Conservation (phyloP, 2,329 filamentous ascomycete species). For the Fusarium staphyleae region DNA sequence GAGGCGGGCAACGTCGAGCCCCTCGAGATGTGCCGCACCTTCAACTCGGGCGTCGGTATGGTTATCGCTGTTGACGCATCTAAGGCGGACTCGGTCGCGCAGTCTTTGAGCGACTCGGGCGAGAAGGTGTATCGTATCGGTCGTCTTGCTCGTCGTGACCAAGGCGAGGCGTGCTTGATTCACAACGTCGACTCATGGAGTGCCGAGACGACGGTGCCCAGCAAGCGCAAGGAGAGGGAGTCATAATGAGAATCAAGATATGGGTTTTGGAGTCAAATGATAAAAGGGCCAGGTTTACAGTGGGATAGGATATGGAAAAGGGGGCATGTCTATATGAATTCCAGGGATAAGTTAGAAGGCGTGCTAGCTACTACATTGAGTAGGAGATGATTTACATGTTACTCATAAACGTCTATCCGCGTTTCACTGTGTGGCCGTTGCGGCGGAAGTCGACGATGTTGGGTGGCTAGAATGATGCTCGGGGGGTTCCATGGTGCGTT, state of each 20-base stretch:
- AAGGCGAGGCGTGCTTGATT: slow-evolving; percentile 47
- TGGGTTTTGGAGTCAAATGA: slow-evolving; percentile 28
- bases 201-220: slow-evolving; percentile 29
- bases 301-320: slow-evolving; percentile 25
- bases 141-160: slow-evolving; percentile 66
- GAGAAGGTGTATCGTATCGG: slow-evolving; percentile 84
- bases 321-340: slow-evolving; percentile 14
- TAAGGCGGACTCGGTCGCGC: slow-evolving; percentile 66
- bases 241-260: slow-evolving; percentile 21
- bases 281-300: slow-evolving; percentile 14
- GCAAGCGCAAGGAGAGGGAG: slow-evolving; percentile 39
- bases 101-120: slow-evolving; percentile 63
- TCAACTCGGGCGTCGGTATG: slow-evolving; percentile 97
- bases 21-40: slow-evolving; percentile 86
- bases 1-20: slow-evolving; percentile 72
- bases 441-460: neutral
- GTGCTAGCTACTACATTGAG: slow-evolving; percentile 19
- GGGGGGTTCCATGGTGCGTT: too few relatives aligned
- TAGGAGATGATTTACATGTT: slow-evolving; percentile 20
- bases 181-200: slow-evolving; percentile 47
- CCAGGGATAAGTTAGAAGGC: slow-evolving; percentile 19
- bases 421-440: neutral
- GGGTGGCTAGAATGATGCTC: neutral
- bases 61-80: slow-evolving; percentile 77
- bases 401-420: neutral